Evolutionary conservation across 2,329 filamentous ascomycete species (phyloP).

Genomic region (Diaporthe humulicola): DNA sequence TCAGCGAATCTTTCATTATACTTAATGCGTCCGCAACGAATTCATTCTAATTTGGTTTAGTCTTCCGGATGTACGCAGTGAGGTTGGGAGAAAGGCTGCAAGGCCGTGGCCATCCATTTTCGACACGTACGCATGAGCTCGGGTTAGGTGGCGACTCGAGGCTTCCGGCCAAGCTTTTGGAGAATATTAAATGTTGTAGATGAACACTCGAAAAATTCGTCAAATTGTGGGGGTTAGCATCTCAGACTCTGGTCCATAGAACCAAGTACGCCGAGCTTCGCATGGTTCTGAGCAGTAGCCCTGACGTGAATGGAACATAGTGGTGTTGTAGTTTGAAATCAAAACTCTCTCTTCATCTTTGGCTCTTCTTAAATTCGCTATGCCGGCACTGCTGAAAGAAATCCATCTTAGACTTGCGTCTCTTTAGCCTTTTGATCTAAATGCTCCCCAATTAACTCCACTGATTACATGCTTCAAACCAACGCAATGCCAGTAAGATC

Average conservation of each 20-base stretch:
- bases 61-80: background rate
- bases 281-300: no score
- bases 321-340: no score
- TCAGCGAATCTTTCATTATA: no score
- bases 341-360: no score
- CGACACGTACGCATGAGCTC: background rate
- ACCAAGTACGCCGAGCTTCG: no score
- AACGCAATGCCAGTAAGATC: conserved; percentile 35
- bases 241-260: no score
- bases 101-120: conserved; percentile 14
- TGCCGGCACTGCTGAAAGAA: background rate
- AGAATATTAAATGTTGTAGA: no score
- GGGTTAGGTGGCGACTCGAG: no score
- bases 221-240: no score
- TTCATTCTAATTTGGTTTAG: background rate
- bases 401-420: background rate
- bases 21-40: background rate
- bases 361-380: background rate
- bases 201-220: no score
- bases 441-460: background rate
- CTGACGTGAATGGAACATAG: no score
- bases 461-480: background rate
- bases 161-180: no score
- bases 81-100: background rate
- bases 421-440: background rate